Evolutionary conservation across 768 basidiomycete species (phyloP).

Genomic region (Termitomyces sp.): DNA sequence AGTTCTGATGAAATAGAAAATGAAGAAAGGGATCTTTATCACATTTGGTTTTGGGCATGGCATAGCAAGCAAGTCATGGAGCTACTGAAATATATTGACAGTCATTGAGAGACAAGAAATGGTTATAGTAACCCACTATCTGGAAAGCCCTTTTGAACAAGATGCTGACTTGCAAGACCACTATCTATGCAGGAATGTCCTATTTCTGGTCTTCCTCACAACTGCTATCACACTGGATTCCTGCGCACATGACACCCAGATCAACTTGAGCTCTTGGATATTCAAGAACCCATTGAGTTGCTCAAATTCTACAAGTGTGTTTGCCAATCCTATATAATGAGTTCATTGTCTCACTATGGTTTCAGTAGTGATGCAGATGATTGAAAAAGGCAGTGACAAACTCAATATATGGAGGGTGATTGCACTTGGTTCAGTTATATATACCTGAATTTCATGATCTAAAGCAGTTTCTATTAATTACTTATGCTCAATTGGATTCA

Average conservation of each 20-base stretch:
- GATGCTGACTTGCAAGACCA: background rate
- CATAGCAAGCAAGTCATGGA: background rate
- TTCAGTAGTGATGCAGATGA: background rate
- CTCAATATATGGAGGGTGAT: background rate
- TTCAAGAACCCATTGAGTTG: background rate
- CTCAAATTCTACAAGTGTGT: background rate
- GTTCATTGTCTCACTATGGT: background rate
- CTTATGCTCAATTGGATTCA: no score
- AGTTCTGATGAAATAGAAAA: background rate
- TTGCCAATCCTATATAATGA: background rate
- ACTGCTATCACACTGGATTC: background rate
- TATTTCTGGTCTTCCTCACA: background rate
- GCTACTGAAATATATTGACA: background rate
- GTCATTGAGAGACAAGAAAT: background rate
- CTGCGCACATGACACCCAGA: background rate
- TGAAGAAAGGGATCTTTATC: background rate
- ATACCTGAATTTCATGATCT: background rate
- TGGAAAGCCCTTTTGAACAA: background rate
- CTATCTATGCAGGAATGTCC: background rate
- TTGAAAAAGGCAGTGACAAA: no score
- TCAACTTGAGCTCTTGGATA: background rate
- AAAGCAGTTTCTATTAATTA: no score
- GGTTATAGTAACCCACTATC: background rate
- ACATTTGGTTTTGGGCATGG: background rate
- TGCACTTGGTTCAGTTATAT: background rate